Evolutionary conservation across 495 filamentous ascomycete species (phyloP), one percentile per base, ranked within the genome.

Genomic region (Bacidia gigantensis): DNA sequence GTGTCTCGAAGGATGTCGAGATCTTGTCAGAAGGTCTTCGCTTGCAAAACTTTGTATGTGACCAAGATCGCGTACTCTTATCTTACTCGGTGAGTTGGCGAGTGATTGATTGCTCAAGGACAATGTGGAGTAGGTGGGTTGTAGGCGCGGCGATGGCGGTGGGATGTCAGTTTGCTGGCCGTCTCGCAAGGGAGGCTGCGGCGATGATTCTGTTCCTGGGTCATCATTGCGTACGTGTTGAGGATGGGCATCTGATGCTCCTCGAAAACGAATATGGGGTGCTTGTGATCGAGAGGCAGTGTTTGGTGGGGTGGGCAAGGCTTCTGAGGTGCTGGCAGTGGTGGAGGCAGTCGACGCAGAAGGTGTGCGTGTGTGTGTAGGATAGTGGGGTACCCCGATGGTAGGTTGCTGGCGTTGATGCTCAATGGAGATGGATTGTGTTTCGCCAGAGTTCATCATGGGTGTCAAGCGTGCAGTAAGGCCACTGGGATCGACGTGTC

Each of bases 41-140:
- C 70, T 82, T 38, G 86, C 87, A 52, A 96, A 84, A 60, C 83
- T 87, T 63, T 89, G 86, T 53, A 96, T 90, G 65, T 96, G 89
- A 22, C 81, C 81, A 20, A 96, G 72, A 65, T 89, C 84, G 54
- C 84, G 81, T 26, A 96, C 84, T 59, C 80, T 83, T 64, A 96
- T 86, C 44, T 82, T 82, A 49, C 73, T 79, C 22, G 86, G 84
- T 2, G 85, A 88, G 32, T 71, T 76, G 7, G 79, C 72, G 40
- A 73, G 66, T 12, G 75, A 80, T 12, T 72, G 73, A 11, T 63
- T 62, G 0, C 79, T 62, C 1, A 77, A 76, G 39, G 71, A 62
- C 51, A 70, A 66, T 2, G 79, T 75, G 22, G 60, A 66, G 45
- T 66, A 58, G 25, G 76, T 79, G n/a, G 76, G 72, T 53, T 73